Percentiles rank a stretch among this genome's conserved stretches.
phyloP scores from a whole-genome alignment of 2,329 filamentous ascomycete genomes.

The Chrysoporthe cubensis region DNA sequence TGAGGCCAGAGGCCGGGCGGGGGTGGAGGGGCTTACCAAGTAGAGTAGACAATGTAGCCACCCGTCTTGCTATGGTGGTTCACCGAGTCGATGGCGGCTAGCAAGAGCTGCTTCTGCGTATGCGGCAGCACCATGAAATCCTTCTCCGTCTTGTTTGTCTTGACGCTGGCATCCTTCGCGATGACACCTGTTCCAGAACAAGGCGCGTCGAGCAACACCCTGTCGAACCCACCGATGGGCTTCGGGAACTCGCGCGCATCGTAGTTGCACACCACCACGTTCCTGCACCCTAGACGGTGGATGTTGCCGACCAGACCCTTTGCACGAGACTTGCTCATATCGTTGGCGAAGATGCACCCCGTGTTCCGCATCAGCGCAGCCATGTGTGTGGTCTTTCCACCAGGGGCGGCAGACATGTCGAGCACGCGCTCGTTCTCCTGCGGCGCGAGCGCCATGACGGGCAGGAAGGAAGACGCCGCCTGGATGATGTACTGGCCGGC shows the following conservation, averaged over 20 bases:
- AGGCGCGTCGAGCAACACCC: slow-evolving; percentile 90
- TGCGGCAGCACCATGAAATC: slow-evolving; percentile 95
- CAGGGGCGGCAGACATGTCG: slow-evolving; percentile 92
- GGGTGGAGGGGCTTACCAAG: slow-evolving; percentile 75
- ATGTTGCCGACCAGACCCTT: slow-evolving; percentile 99
- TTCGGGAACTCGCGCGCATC: slow-evolving; percentile 92
- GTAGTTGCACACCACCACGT: slow-evolving; percentile 94
- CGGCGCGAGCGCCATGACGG: slow-evolving; percentile 94
- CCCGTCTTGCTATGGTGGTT: slow-evolving; percentile 91
- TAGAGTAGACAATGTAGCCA: slow-evolving; percentile 95
- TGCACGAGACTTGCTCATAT: slow-evolving; percentile 88
- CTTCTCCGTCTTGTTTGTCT: slow-evolving; percentile 96
- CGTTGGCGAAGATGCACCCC: slow-evolving; percentile 93
- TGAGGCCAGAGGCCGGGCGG: neutral
- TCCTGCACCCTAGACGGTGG: slow-evolving; percentile 89
- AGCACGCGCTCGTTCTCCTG: slow-evolving; percentile 91
- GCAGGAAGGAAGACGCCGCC: slow-evolving; percentile 93
- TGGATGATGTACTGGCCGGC: slow-evolving; percentile 98
- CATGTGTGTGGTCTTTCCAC: slow-evolving; percentile 95
- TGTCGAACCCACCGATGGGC: slow-evolving; percentile 94
- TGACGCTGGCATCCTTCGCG: slow-evolving; percentile 93
- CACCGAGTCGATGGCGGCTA: slow-evolving; percentile 92
- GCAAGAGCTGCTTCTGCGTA: slow-evolving; percentile 89
- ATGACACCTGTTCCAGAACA: slow-evolving; percentile 98
- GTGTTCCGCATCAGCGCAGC: slow-evolving; percentile 99